Conservation (phyloP, 106 monocot genomes). For the Dendrobium officinale region DNA sequence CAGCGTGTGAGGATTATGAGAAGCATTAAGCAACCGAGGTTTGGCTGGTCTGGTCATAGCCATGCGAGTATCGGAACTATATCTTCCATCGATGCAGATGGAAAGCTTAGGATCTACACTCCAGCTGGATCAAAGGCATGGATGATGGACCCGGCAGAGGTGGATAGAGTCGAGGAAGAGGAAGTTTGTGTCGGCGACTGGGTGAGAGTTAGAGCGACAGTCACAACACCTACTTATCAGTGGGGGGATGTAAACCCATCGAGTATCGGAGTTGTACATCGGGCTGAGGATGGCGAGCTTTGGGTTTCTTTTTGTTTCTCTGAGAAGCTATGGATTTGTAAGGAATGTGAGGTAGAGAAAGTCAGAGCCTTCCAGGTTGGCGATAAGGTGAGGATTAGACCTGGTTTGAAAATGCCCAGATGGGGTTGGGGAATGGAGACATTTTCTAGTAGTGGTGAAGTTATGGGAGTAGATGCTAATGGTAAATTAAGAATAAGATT, state of each 20-base stretch:
- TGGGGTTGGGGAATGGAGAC: conserved; percentile 99
- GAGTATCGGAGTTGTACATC: conserved; percentile 86
- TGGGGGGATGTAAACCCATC: conserved; percentile 86
- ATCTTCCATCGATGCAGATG: conserved; percentile 93
- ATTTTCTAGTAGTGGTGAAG: conserved; percentile 62
- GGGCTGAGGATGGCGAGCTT: conserved; percentile 61
- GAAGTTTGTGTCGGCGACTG: conserved; percentile 76
- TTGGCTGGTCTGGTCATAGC: conserved; percentile 92
- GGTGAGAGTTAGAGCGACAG: conserved; percentile 65
- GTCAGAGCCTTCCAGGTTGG: conserved; percentile 73
- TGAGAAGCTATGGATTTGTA: conserved; percentile 84
- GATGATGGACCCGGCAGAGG: conserved; percentile 94
- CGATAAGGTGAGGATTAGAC: conserved; percentile 68
- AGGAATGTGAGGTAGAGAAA: conserved; percentile 79
- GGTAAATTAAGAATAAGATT: conserved; percentile 90
- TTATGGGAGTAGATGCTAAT: conserved; percentile 91
- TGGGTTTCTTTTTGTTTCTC: conserved; percentile 85
- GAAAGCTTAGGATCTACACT: conserved; percentile 80
- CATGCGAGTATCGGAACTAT: conserved; percentile 71
- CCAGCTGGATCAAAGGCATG: conserved; percentile 80
- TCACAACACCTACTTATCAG: conserved; percentile 73
- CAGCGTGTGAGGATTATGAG: conserved; percentile 64
- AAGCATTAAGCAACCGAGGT: conserved; percentile 75
- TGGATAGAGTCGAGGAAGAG: conserved; percentile 75
- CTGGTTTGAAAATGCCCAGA: conserved; percentile 62